phyloP scores from a whole-genome alignment of 192 early-diverging fungal species.

The Hyaloraphidium curvatum region DNA sequence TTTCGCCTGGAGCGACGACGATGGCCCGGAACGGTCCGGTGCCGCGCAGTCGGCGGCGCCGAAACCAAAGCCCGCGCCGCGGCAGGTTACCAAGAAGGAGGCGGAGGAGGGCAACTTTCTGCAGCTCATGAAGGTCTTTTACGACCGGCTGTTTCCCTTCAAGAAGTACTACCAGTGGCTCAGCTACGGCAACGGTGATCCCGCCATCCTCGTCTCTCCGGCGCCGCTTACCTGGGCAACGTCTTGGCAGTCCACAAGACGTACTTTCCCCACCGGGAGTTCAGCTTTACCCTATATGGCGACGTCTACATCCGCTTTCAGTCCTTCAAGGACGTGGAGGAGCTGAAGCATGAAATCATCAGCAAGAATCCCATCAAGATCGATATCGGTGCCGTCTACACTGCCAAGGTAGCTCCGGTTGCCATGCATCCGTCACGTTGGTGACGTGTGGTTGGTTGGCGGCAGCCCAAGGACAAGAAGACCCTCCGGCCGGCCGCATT shows the following conservation, averaged over 20 bases:
- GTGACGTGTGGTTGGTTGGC: neutral
- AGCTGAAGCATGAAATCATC: conserved; percentile 53
- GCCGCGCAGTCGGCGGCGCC: neutral
- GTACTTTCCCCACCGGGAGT: conserved; percentile 72
- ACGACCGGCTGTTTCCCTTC: conserved; percentile 72
- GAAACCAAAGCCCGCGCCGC: neutral
- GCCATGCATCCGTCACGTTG: neutral
- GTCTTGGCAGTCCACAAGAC: conserved; percentile 28
- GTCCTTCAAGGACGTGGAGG: conserved; percentile 50
- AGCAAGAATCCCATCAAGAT: conserved; percentile 74
- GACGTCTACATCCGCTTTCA: conserved; percentile 80
- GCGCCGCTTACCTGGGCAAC: neutral
- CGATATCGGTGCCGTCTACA: conserved; percentile 94
- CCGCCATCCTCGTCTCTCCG: neutral
- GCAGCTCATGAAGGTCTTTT: conserved; percentile 32
- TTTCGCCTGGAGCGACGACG: too few relatives aligned
- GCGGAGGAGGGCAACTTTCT: neutral
- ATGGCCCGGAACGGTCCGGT: neutral
- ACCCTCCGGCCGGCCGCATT: conserved; percentile 48
- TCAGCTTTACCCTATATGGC: conserved; percentile 63
- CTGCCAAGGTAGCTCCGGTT: conserved; percentile 26
- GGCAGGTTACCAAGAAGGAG: neutral
- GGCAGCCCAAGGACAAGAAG: conserved; percentile 66
- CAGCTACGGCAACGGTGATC: conserved; percentile 47
- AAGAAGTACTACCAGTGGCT: conserved; percentile 69